These are phyloP conservation scores for Dendrobium nobile DNA, from an alignment of 106 monocot species.

Conservation along the genomic window DNA sequence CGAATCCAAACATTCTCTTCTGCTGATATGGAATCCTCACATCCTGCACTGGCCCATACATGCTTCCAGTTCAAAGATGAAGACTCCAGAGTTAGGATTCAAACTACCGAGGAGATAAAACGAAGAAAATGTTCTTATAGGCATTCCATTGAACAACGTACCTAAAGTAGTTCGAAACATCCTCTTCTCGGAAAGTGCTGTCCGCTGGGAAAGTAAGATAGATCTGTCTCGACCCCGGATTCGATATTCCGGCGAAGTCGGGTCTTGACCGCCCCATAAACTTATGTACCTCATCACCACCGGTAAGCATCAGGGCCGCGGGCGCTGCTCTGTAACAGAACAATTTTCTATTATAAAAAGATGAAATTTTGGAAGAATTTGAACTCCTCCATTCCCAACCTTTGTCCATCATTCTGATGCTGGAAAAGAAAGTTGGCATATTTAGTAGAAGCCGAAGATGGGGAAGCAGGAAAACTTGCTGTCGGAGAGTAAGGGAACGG, in stretches of 20 bases:
- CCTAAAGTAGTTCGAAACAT: conserved; percentile 96
- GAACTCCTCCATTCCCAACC: conserved; percentile 18
- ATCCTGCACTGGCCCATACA: conserved; percentile 67
- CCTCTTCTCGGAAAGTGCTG: conserved; percentile 89
- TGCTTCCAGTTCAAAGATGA: conserved; percentile 25
- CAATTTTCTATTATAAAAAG: not conserved
- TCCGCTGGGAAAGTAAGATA: conserved; percentile 92
- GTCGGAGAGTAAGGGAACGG: conserved; percentile 57
- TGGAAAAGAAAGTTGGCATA: conserved; percentile 47
- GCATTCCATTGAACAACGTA: conserved; percentile 20
- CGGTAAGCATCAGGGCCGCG: conserved; percentile 45
- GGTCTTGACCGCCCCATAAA: conserved; percentile 46
- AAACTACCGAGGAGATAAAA: not conserved
- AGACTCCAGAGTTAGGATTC: not conserved
- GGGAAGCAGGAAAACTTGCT: not conserved
- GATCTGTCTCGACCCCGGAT: conserved; percentile 76
- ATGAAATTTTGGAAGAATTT: not conserved
- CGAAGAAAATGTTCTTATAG: not conserved
- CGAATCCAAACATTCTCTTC: conserved; percentile 87
- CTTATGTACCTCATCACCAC: conserved; percentile 28
- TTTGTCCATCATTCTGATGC: conserved; percentile 62
- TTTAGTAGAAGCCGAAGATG: conserved; percentile 21
- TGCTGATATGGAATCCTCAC: conserved; percentile 82
- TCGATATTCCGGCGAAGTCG: conserved; percentile 45
- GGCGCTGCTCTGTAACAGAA: conserved; percentile 26